Base-by-base conservation (phyloP, 371 early-diverging fungal species). In the Dichotomocladium elegans region DNA sequence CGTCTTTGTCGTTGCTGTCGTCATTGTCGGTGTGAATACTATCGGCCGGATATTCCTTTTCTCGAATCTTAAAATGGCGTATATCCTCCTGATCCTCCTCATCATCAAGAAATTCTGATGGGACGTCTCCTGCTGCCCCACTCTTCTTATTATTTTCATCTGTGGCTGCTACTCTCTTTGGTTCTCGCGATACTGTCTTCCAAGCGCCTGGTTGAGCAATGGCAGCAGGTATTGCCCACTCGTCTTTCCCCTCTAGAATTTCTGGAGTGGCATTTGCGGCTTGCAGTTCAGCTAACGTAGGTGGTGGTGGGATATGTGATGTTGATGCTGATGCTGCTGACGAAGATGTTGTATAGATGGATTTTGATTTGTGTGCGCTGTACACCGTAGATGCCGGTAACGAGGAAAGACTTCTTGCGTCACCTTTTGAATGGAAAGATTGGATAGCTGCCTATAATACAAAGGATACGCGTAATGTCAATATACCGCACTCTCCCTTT, bases 11-110 rank as follows among this genome's bases (percentile, higher is more conserved):
- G 4, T 37, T 22, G 22, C 30, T 63, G 2, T 63, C 45, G 12
- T 58, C 58, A 8, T 57, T 44, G 29, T 61, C 57, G 24, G 51
- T 57, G 3, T 40, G 45, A 12, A 41, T 9, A 33, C 63, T 19
- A 45, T 64, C 55, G 9, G 31, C 42, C 26, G 70, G 69, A 37
- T 59, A 75, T 30, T 81, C 76, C 42, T 82, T 82, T 50, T 82
- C 85, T 22, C 65, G 70, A 14, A 84, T 66, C 55, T 77, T 81
- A 51, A 81, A 81, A 30, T 61, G 57, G 11, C 66, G 55, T 50
- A 81, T 48, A 33, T 82, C 78, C 26, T 80, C 78, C 37, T 78
- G 68, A 33, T 77, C 65, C 22, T 56, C 72, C 2, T 76, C 75
- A 15, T 77, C 80, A 15, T 79, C 73, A 47, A 73, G 72, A 31